Evolutionary conservation across 768 basidiomycete genomes (phyloP), one percentile per base, ranked within the genome.

Genomic region (Auriculariales sp.): DNA sequence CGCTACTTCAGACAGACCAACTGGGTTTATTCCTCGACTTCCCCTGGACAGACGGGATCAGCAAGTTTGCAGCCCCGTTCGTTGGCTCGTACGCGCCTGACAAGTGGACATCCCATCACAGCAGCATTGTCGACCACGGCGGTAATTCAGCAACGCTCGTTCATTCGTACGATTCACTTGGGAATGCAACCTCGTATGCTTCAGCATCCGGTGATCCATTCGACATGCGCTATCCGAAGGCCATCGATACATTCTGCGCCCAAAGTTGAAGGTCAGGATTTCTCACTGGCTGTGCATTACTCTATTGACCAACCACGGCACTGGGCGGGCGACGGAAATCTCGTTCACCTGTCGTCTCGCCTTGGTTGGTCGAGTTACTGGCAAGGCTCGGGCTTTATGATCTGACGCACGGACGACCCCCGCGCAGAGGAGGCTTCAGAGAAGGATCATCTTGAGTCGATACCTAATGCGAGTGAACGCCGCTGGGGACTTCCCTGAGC

Each of bases 381-480:
- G 78, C 59, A 57, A 7, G 59, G 58, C 0, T 66, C 63, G 32
- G 76, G 75, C 0, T 78, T 78, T 55, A 66, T 79, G 9, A 75
- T 78, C 57, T 0, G 58, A 5, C 28, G 67, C 39, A 73, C 70
- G 0, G 72, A 68, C 1, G 73, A 77, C 57, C 31, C 69, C 0
- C 64, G 74, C 11, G 77, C 75, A 14, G 65, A 71, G 22, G 76
- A 78, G 50, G 46, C 59, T 79, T 48, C 78, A 79, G 57, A 61
- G 77, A 48, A 65, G 77, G 32, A 74, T 78, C 32, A 70, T 78
- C 36, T 56, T 77, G 31, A 76, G 74, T 30, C 65, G 74, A 34
- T 78, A 78, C 58, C 60, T 77, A 51, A 68, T 78, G 68, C 64
- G 71, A 25, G 74, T 78, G 9, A 79, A 79, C 53, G 75, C 74